phyloP scores from a whole-genome alignment of 306 rosid genomes.

The Rosa rugosa region DNA sequence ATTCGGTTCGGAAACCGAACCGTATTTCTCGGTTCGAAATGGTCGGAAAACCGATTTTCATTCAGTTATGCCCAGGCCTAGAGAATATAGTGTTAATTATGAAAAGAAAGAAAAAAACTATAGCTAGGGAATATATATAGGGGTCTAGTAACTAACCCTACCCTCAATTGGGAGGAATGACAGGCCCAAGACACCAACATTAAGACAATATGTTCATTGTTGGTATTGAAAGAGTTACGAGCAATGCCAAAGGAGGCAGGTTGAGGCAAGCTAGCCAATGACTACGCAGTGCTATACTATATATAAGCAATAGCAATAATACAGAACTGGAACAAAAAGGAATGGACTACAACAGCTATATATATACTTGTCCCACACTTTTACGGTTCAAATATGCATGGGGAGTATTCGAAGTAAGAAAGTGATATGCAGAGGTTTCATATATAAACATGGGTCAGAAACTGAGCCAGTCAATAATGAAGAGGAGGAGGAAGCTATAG shows the following conservation, averaged over 20 bases:
- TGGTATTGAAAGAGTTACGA: constrained; percentile 15
- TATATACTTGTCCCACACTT: neutral
- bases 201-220: constrained; percentile 13
- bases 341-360: neutral
- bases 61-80: no score
- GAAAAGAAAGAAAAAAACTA: neutral
- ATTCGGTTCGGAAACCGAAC: no score
- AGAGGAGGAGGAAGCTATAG: neutral
- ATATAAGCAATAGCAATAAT: neutral
- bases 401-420: neutral
- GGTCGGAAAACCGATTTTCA: no score
- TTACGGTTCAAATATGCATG: neutral
- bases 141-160: neutral
- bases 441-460: neutral
- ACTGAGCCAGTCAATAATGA: neutral
- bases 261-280: neutral
- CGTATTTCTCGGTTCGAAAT: no score
- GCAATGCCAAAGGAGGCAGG: neutral
- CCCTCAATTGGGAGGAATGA: neutral
- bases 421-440: neutral
- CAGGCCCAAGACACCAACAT: constrained; percentile 10
- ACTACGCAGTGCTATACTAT: neutral
- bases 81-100: neutral
- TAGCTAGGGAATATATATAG: neutral
- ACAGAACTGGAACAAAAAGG: neutral